Percentiles rank a stretch among this genome's conserved stretches.
phyloP scores from a whole-genome alignment of 495 filamentous ascomycete species.

The Xylaria acuta region DNA sequence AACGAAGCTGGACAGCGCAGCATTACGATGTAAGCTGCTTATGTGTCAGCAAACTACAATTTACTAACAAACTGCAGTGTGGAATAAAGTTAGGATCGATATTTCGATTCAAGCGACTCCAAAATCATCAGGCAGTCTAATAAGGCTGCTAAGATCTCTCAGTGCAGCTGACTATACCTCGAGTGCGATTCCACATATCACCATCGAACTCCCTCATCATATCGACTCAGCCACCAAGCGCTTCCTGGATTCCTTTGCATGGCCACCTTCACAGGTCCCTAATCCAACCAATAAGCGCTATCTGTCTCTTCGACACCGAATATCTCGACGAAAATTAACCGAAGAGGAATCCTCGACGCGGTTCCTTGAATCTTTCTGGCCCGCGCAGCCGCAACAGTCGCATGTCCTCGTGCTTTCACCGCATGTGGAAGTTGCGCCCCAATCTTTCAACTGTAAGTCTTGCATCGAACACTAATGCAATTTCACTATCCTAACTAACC shows the following conservation, averaged over 20 bases:
- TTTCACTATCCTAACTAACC: background rate
- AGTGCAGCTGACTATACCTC: constrained; percentile 75
- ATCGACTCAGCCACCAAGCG: constrained; percentile 65
- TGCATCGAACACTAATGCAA: background rate
- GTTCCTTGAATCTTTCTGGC: constrained; percentile 84
- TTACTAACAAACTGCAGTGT: constrained; percentile 55
- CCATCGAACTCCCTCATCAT: constrained; percentile 76
- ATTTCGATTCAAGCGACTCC: constrained; percentile 77
- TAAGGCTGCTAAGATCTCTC: constrained; percentile 75
- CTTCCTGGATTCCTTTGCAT: constrained; percentile 67
- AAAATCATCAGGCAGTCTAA: constrained; percentile 71
- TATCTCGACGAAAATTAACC: constrained; percentile 59
- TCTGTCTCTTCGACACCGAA: constrained; percentile 74
- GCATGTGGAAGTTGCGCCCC: constrained; percentile 73
- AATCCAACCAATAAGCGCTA: constrained; percentile 47
- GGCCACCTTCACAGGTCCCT: constrained; percentile 60
- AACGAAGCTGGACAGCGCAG: constrained; percentile 71
- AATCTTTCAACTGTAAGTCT: constrained; percentile 75
- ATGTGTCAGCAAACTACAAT: constrained; percentile 25
- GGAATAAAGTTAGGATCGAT: constrained; percentile 76
- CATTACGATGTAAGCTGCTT: constrained; percentile 64
- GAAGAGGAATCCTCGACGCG: constrained; percentile 70
- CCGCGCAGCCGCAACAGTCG: constrained; percentile 61
- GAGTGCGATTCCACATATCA: constrained; percentile 68
- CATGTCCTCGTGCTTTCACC: constrained; percentile 82